These are phyloP conservation scores for Populus hybrid DNA, from an alignment of 441 rosid species.

Conservation along the genomic window DNA sequence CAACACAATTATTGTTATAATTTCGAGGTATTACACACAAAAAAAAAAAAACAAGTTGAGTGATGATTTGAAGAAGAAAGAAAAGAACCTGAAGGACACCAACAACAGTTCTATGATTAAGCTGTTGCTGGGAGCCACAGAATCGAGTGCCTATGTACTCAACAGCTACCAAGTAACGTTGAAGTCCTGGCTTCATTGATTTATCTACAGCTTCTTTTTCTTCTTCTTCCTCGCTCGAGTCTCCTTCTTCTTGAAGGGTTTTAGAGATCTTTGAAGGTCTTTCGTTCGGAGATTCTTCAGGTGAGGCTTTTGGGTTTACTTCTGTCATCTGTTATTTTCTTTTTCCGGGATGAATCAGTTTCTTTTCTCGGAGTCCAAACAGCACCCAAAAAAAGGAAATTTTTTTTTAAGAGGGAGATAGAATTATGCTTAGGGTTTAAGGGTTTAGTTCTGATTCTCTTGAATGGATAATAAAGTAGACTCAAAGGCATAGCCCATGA, in stretches of 20 bases:
- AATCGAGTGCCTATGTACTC: slow-evolving; percentile 93
- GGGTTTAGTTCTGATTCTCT: background rate
- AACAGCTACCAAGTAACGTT: slow-evolving; percentile 55
- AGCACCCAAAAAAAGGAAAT: too few relatives aligned
- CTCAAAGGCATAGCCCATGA: background rate
- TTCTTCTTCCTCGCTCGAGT: background rate
- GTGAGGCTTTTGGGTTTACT: slow-evolving; percentile 21
- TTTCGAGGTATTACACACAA: too few relatives aligned
- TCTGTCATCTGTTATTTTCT: slow-evolving; percentile 41
- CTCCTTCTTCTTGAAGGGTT: slow-evolving; percentile 22
- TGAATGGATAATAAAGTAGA: background rate
- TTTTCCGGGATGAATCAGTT: background rate
- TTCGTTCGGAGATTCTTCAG: slow-evolving; percentile 10
- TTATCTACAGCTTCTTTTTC: too few relatives aligned
- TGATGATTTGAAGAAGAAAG: background rate
- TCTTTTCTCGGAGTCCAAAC: background rate
- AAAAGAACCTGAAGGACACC: slow-evolving; percentile 72
- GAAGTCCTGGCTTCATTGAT: slow-evolving; percentile 48
- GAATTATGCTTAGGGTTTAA: background rate
- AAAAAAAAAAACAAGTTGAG: slow-evolving; percentile 18
- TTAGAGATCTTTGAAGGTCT: slow-evolving; percentile 52
- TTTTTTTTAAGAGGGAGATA: too few relatives aligned
- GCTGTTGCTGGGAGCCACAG: slow-evolving; percentile 86
- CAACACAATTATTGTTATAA: too few relatives aligned
- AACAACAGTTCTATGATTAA: slow-evolving; percentile 65